Conservation (phyloP, 345 rosid species). For the Reutealis trisperma region DNA sequence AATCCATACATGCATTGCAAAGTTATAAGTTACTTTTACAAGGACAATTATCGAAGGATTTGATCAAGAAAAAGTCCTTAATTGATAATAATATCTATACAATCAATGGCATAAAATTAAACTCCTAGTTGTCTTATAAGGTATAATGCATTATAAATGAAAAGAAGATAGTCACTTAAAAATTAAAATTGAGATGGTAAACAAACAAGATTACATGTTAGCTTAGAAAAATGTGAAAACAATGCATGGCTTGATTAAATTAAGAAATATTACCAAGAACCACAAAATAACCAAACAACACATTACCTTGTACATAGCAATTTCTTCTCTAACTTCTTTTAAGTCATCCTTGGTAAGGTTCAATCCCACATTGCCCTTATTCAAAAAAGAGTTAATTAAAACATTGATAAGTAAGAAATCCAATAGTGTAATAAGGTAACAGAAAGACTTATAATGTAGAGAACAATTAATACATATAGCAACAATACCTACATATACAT, state of each 20-base stretch:
- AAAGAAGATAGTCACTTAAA: not conserved
- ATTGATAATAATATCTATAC: not conserved
- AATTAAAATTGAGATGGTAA: too few species aligned
- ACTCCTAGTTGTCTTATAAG: too few species aligned
- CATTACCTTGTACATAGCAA: slow-evolving; percentile 22
- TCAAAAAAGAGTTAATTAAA: not conserved
- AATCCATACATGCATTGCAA: not conserved
- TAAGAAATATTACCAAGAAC: not conserved
- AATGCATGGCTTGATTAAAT: not conserved
- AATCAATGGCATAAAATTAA: too few species aligned
- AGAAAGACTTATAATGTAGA: too few species aligned
- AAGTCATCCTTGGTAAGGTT: slow-evolving; percentile 24
- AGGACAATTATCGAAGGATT: not conserved
- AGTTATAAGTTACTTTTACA: too few species aligned
- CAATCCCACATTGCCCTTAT: slow-evolving; percentile 24
- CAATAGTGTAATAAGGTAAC: too few species aligned
- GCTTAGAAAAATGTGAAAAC: too few species aligned
- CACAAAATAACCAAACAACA: not conserved
- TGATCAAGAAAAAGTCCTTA: not conserved
- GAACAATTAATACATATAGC: too few species aligned
- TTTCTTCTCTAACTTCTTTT: slow-evolving; percentile 24
- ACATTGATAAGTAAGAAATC: too few species aligned
- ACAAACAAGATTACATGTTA: too few species aligned
- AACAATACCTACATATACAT: too few species aligned
- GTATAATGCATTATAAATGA: not conserved